Conservation (phyloP, 169 alveolate genomes). For the Eimeria brunetti region DNA sequence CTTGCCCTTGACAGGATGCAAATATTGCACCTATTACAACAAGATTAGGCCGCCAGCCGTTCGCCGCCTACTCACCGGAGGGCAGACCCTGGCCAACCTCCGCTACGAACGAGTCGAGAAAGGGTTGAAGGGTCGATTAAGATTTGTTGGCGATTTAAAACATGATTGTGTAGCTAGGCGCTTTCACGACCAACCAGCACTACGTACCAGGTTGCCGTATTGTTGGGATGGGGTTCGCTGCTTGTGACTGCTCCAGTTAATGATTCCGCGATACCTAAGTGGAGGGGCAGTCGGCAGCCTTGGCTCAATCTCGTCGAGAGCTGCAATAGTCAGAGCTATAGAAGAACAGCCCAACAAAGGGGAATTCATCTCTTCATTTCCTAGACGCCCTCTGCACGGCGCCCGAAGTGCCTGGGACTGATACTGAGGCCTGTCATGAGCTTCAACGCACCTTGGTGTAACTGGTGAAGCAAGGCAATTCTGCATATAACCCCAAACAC, state of each 20-base stretch:
- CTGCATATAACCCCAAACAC: not conserved
- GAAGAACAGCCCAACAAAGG: not conserved
- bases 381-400: not conserved
- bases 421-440: not conserved
- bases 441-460: not conserved
- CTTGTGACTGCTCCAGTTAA: not conserved
- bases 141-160: not conserved
- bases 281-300: not conserved
- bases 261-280: not conserved
- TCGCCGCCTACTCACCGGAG: not conserved
- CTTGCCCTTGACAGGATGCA: too few species aligned
- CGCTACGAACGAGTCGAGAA: not conserved
- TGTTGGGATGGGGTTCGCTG: not conserved
- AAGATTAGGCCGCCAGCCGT: not conserved
- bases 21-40: too few species aligned
- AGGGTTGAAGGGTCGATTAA: not conserved
- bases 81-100: not conserved
- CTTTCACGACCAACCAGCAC: not conserved
- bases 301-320: not conserved
- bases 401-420: not conserved
- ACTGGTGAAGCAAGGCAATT: not conserved
- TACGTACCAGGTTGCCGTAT: not conserved
- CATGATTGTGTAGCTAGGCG: too few species aligned
- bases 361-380: not conserved
- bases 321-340: not conserved